phyloP scores from a whole-genome alignment of 2,329 filamentous ascomycete species.

The Beauveria sp. region DNA sequence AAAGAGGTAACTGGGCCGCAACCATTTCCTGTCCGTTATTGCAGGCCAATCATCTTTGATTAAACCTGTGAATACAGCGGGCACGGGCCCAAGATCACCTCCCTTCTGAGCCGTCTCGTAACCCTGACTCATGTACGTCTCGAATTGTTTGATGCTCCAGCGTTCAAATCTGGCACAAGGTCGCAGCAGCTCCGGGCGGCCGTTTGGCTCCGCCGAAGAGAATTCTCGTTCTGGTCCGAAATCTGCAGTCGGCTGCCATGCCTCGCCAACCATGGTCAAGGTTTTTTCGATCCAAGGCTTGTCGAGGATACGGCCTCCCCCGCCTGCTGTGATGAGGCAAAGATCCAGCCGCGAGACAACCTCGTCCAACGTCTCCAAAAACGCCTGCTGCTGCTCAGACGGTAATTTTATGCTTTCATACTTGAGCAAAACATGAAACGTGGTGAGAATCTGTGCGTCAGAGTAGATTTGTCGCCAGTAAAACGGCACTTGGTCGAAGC shows the following conservation, averaged over 20 bases:
- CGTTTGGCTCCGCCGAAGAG: conserved; percentile 21
- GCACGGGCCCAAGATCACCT: conserved; percentile 34
- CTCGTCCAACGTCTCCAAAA: conserved; percentile 34
- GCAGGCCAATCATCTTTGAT: conserved; percentile 68
- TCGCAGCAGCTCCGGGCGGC: conserved; percentile 20
- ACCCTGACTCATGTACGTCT: conserved; percentile 47
- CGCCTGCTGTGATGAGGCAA: conserved; percentile 68
- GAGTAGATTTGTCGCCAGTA: conserved; percentile 67
- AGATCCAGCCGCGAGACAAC: conserved; percentile 65
- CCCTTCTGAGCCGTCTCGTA: neutral
- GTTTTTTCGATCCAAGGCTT: conserved; percentile 43
- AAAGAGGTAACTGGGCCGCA: conserved; percentile 64
- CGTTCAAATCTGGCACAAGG: conserved; percentile 24
- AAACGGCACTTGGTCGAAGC: conserved; percentile 56
- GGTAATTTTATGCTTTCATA: neutral
- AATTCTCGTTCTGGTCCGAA: conserved; percentile 15
- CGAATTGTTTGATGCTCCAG: conserved; percentile 52
- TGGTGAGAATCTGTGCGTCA: conserved; percentile 60
- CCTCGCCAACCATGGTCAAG: conserved; percentile 34
- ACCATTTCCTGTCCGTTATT: conserved; percentile 60
- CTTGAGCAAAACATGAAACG: conserved; percentile 30
- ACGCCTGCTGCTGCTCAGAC: conserved; percentile 13
- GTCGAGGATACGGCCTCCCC: conserved; percentile 43
- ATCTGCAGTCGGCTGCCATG: conserved; percentile 15
- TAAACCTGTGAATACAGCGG: conserved; percentile 62